Percentiles rank a stretch among this genome's conserved stretches.
Conservation (phyloP, 148 eudicot genomes). For the Polygonum maritimum region DNA sequence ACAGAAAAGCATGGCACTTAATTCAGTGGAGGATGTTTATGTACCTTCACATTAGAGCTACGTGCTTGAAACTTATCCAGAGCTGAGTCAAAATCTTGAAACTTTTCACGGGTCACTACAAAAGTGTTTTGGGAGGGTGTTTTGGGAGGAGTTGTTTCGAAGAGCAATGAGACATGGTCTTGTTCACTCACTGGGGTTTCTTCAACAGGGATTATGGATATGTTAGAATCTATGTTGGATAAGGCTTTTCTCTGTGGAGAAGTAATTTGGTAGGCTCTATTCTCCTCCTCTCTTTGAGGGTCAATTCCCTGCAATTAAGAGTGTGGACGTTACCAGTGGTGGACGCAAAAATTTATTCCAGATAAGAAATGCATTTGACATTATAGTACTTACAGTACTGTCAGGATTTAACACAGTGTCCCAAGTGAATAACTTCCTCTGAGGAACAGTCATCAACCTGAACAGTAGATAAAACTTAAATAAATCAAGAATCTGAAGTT, state of each 20-base stretch:
- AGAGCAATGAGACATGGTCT: constrained; percentile 10
- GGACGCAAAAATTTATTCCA: too few species aligned
- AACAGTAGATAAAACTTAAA: neutral
- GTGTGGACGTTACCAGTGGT: too few species aligned
- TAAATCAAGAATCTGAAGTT: neutral
- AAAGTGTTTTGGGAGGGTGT: too few species aligned
- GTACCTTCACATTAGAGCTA: constrained; percentile 74
- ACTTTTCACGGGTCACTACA: constrained; percentile 25
- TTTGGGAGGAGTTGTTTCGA: constrained; percentile 37
- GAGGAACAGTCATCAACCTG: constrained; percentile 27
- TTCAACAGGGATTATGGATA: constrained; percentile 15
- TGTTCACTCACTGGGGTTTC: constrained; percentile 30
- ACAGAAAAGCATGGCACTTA: neutral
- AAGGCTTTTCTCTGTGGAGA: constrained; percentile 40
- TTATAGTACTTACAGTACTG: constrained; percentile 24
- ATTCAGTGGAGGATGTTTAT: neutral
- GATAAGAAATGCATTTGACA: neutral
- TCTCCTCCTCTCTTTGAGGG: neutral
- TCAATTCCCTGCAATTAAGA: neutral
- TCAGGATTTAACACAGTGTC: constrained; percentile 22
- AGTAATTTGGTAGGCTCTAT: neutral
- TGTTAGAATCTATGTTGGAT: constrained; percentile 45
- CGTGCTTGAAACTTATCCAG: constrained; percentile 50
- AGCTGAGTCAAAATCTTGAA: constrained; percentile 43
- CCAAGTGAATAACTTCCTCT: constrained; percentile 35